Evolutionary conservation across 2,329 filamentous ascomycete species (phyloP).

Genomic region (Arthrobotrys conoides): DNA sequence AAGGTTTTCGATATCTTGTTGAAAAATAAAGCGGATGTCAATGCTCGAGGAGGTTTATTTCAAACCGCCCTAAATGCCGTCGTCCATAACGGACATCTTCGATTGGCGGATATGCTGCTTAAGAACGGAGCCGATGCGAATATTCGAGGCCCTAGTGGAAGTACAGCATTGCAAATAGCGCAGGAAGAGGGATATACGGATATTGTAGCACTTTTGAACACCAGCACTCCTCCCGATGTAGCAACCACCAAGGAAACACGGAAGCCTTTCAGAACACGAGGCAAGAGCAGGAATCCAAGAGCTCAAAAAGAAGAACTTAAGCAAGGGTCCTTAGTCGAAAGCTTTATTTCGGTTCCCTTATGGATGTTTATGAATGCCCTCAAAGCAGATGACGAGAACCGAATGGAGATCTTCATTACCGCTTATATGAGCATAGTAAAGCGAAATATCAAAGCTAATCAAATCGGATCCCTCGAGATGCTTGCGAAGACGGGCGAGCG

Average conservation of each 20-base stretch:
- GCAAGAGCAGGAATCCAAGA: too few species aligned
- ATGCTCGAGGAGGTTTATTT: background rate
- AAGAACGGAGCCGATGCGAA: background rate
- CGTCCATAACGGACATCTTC: background rate
- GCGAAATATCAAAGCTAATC: too few species aligned
- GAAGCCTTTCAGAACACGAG: too few species aligned
- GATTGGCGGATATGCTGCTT: slow-evolving; percentile 7
- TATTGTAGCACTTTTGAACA: too few species aligned
- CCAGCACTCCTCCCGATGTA: too few species aligned
- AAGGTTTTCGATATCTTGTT: background rate
- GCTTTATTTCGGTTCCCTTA: background rate
- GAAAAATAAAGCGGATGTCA: background rate
- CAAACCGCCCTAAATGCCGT: background rate
- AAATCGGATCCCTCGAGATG: too few species aligned
- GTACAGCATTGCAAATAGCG: too few species aligned
- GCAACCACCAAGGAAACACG: too few species aligned
- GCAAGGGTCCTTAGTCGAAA: background rate
- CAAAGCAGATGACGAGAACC: slow-evolving; percentile 5
- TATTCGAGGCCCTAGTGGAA: too few species aligned
- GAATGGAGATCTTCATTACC: slow-evolving; percentile 1
- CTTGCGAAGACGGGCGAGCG: too few species aligned
- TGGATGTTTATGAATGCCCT: slow-evolving; percentile 5
- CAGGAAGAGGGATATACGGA: too few species aligned
- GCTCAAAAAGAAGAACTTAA: too few species aligned
- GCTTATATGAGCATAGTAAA: background rate